Conservation (phyloP, 371 early-diverging fungal genomes). For the Rhizopus sp. region DNA sequence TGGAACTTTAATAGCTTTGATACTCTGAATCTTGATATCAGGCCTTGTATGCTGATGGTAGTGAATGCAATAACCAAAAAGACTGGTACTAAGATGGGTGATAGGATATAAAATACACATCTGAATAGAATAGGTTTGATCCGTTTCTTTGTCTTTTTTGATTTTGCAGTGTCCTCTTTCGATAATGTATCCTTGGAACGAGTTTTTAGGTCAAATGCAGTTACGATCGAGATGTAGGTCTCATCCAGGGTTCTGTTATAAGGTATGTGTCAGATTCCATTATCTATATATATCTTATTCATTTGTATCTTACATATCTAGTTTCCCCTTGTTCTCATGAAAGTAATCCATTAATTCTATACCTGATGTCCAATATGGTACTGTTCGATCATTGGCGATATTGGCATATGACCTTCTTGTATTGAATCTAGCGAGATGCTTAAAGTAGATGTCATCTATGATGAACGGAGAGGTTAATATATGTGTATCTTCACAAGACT, state of each 20-base stretch:
- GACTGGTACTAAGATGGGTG: slow-evolving; percentile 20
- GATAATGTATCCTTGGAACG: too few species aligned
- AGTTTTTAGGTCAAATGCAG: slow-evolving; percentile 13
- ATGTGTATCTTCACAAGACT: not conserved
- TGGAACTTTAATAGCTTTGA: slow-evolving; percentile 14
- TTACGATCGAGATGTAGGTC: slow-evolving; percentile 17
- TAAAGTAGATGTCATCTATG: slow-evolving; percentile 9
- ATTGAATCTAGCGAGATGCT: slow-evolving; percentile 39
- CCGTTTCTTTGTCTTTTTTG: not conserved
- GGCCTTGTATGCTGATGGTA: slow-evolving; percentile 31
- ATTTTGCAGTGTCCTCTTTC: not conserved
- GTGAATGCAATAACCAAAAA: slow-evolving; percentile 11
- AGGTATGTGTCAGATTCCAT: not conserved
- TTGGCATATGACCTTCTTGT: slow-evolving; percentile 71
- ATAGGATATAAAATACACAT: slow-evolving; percentile 6
- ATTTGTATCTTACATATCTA: slow-evolving; percentile 39
- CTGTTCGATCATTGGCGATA: slow-evolving; percentile 67
- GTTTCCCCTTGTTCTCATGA: slow-evolving; percentile 35
- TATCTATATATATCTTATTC: not conserved
- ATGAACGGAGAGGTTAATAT: not conserved
- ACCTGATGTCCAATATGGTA: slow-evolving; percentile 70
- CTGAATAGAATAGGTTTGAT: not conserved
- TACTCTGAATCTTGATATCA: slow-evolving; percentile 31
- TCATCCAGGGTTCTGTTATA: slow-evolving; percentile 17
- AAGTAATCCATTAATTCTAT: slow-evolving; percentile 58